Base-by-base conservation (phyloP, 352 stramenopile species). In the Achlya hypogyna region DNA sequence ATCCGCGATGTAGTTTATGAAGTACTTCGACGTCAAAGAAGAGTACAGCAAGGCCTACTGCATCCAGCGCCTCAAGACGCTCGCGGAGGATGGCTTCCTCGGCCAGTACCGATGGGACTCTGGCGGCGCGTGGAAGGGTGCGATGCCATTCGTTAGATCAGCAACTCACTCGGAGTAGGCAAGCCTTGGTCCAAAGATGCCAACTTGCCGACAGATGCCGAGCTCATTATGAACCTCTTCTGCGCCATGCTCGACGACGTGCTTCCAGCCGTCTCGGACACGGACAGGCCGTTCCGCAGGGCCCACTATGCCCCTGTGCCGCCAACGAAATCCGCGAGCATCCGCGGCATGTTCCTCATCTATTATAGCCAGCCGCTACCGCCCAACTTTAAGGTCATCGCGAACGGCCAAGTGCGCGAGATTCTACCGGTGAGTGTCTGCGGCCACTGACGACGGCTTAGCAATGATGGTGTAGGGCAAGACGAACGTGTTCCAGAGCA, bases 241-340 rank as follows among this genome's bases (percentile, higher is more conserved):
- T 92, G 83, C 71, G 91, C 83, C 65, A 82, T 94, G 76, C 81
- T 94, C 76, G 85, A 94, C 75, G 91, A 94, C 69, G 82, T 89
- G 75, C 70, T 94, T 18, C 83, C 83, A 2, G 79, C 82, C 1
- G 81, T 89, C 53, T 86, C 81, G 58, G 83, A 88, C 65, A 82
- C 78, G 34, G 83, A 91, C 62, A 82, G 85, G 1, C 83, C 85
- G 54, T 94, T 94, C 71, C 87, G 79, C 75, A 88, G 88, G 52
- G 86, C 82, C 9, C 91, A 91, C 68, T 94, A 89, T 62, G 75
- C 90, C 43, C 76, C 71, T 64, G 88, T 89, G 52, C 75, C 79
- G 8, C 85, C 84, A 22, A 90, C 85, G 5, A 62, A 62, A 23
- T 62, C 53, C 3, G 53, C 53, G 31, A 62, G 53, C 53, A 62